A percentile compares a stretch with the other conserved stretches of the same genome.
phyloP scores from a whole-genome alignment of 148 eudicot genomes.

The Camellia granthamiana region DNA sequence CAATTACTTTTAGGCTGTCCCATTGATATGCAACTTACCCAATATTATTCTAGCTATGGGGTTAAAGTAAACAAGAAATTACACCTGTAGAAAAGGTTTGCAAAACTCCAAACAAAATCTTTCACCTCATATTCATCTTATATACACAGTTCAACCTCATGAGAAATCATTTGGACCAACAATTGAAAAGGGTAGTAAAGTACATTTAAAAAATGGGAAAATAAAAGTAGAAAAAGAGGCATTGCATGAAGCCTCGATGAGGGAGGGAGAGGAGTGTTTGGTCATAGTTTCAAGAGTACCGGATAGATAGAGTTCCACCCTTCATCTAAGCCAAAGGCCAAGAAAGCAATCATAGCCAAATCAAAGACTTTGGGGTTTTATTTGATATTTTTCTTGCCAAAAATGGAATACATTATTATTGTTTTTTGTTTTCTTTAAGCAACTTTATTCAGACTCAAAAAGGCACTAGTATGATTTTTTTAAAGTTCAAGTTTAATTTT shows the following conservation, averaged over 20 bases:
- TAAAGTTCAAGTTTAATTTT: too few relatives aligned
- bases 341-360: constrained; percentile 1
- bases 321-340: neutral
- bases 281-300: neutral
- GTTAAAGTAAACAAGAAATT: neutral
- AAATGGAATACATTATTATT: neutral
- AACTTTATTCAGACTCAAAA: too few relatives aligned
- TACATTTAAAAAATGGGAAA: neutral
- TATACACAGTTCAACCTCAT: neutral
- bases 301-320: neutral
- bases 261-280: neutral
- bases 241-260: neutral
- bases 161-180: neutral
- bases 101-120: neutral
- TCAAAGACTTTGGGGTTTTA: neutral
- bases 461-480: too few relatives aligned
- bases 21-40: too few relatives aligned
- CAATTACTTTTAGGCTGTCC: too few relatives aligned
- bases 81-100: neutral
- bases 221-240: neutral
- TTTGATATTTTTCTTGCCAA: neutral
- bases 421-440: too few relatives aligned
- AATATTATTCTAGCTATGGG: neutral
- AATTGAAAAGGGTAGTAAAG: neutral
- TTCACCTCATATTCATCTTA: neutral